Evolutionary conservation across 805 yeast genomes (phyloP), one percentile per base, ranked within the genome.

Genomic region (Barnettozyma siamensis): DNA sequence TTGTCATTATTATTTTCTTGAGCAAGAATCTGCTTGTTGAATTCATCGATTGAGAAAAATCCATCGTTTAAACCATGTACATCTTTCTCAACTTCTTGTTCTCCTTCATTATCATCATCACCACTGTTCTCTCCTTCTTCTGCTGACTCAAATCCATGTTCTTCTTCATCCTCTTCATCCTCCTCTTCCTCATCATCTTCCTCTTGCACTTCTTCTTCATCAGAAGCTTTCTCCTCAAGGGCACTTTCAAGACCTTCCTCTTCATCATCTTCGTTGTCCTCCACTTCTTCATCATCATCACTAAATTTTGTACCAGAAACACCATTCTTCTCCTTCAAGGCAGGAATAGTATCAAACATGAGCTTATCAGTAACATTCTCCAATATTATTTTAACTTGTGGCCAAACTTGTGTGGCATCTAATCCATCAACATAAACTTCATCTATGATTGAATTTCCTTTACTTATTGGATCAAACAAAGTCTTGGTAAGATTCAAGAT

Each of bases 351-450:
- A 16, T 70, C 75, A 41, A 69, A 71, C 57, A 85, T 57, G 28
- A 88, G 62, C 33, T 72, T 69, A 36, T 82, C 88, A 21, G 82
- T 78, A 11, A 83, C 83, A 7, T 82, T 83, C 44, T 88, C 96
- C 30, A 88, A 66, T 16, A 91, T 81, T 65, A 91, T 73, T 61
- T 85, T 87, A 2, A 86, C 81, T 63, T 91, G 98, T 42, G 91
- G 95, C 88, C 91, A 91, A 0, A 93, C 88, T 58, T 91, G 98
- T 31, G 83, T 75, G 19, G 96, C 80, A 59, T 86, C 96, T 41
- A 91, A 67, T 1, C 96, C 98, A 37, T 88, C 94, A 12, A 83
- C 72, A 51, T 82, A 78, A 17, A 91, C 72, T 57, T 86, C 88
- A 60, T 88, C 96, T 17, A 91, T 67, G 6, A 84, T 83, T 1